Base-by-base conservation (phyloP, 148 eudicot genomes). In the Silene latifolia region DNA sequence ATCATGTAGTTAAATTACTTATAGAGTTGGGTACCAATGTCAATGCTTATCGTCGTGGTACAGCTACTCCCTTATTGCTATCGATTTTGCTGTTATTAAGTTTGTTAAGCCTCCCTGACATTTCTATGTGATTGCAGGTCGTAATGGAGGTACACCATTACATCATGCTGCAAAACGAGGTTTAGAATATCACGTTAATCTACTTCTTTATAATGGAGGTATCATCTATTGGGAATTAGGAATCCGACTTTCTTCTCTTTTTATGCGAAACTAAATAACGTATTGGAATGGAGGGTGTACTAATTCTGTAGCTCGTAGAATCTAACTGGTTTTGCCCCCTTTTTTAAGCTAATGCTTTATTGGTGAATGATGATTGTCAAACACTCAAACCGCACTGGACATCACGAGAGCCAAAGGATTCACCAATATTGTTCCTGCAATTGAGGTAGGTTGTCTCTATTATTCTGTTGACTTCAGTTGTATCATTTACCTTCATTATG, bases 121-220 rank as follows among this genome's bases (percentile, higher is more conserved):
- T 35, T 35, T 35, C n/a, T n/a, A n/a, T n/a, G n/a, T n/a, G 29
- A 27, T 15, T 82, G 42, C 73, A 94, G 98, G 98, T 53, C 92
- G 90, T 71, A 83, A 83, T 63, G 96, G 91, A 61, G 98, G 98
- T 76, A 90, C 98, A 58, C 92, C 97, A 65, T 82, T 95, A 72
- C 98, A 95, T 87, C 97, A 95, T 86, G 98, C 98, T 69, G 93
- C 96, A 61, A 92, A 92, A 83, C 86, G 91, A 80, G 98, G 98
- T 64, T 89, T 92, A 72, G 97, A 89, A 46, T 83, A 73, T 62
- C 87, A 88, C 69, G 92, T 92, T 5, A 83, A 83, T 80, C 77
- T 95, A 79, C 98, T 95, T 78, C 88, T 95, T 78, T 75, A 90
- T n/a, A 85, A 89, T 82, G 93, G 97, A 84, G 98, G 98, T 95